phyloP scores from a whole-genome alignment of 2,329 filamentous ascomycete species.

The Magnaporthiopsis incrustans region DNA sequence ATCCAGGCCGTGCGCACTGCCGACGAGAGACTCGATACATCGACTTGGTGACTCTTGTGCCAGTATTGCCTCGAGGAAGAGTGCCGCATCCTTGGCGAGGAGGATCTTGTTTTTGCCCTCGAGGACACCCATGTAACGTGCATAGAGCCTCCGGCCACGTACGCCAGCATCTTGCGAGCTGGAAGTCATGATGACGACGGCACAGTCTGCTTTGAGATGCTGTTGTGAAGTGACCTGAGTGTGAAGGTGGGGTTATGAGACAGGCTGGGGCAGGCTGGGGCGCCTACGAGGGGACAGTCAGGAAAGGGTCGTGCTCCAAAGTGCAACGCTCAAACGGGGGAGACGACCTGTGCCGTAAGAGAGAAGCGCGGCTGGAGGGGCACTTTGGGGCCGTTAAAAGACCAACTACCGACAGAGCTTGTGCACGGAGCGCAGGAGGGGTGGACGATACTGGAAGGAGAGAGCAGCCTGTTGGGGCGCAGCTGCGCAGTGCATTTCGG shows the following conservation, averaged over 20 bases:
- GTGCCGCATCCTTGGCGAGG: conserved; percentile 15
- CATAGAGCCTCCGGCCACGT: conserved; percentile 4
- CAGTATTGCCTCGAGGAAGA: conserved; percentile 22
- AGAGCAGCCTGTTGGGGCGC: not conserved
- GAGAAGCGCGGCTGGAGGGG: no score
- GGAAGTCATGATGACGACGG: not conserved
- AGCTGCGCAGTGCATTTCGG: not conserved
- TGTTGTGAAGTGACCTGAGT: not conserved
- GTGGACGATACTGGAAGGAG: not conserved
- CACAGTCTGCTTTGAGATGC: not conserved
- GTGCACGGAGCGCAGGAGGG: not conserved
- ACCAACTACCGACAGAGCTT: no score
- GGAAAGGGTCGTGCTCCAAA: no score
- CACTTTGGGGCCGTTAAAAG: not conserved
- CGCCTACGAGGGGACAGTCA: no score
- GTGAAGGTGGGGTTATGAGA: not conserved
- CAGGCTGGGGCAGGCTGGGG: not conserved
- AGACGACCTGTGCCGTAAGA: not conserved
- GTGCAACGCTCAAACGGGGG: not conserved
- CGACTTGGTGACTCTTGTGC: conserved; percentile 14
- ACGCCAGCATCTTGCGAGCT: conserved; percentile 8
- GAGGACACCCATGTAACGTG: conserved; percentile 9
- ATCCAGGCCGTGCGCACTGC: conserved; percentile 17
- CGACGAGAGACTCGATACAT: conserved; percentile 21
- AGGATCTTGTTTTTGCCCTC: conserved; percentile 16